Evolutionary conservation across 176 grass and related monocot genomes (phyloP).

Genomic region (Zea luxurians): DNA sequence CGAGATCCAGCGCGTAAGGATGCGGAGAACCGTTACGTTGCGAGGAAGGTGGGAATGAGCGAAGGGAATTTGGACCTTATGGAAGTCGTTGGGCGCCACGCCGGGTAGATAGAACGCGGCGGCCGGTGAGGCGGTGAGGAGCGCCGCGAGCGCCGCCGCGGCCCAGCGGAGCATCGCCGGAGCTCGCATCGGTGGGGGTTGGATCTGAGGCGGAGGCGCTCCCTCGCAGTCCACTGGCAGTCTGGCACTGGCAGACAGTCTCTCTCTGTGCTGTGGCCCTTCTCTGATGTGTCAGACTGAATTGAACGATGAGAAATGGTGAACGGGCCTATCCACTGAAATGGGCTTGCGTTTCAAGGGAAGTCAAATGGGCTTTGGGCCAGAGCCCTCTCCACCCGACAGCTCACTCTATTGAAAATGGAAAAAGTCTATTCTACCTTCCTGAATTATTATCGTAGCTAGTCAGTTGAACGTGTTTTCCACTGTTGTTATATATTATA

Average conservation of each 20-base stretch:
- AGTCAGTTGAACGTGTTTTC: too few relatives aligned
- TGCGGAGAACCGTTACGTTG: not conserved
- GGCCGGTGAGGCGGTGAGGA: conserved; percentile 19
- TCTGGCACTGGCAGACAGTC: not conserved
- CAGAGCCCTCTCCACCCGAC: too few relatives aligned
- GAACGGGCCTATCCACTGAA: not conserved
- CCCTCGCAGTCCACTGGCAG: not conserved
- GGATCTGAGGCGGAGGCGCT: conserved; percentile 14
- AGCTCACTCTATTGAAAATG: too few relatives aligned
- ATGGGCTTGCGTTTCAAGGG: not conserved
- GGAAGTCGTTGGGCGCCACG: conserved; percentile 43
- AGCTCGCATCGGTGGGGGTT: not conserved
- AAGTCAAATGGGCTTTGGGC: not conserved
- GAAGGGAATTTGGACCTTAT: conserved; percentile 15
- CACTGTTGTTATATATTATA: too few relatives aligned
- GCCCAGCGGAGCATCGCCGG: conserved; percentile 38
- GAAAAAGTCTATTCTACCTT: too few relatives aligned
- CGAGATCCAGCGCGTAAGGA: conserved; percentile 10
- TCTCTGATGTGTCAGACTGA: not conserved
- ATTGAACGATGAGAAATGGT: not conserved
- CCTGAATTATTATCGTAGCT: too few relatives aligned
- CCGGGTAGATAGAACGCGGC: conserved; percentile 43
- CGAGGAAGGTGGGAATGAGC: too few relatives aligned
- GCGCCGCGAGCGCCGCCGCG: not conserved
- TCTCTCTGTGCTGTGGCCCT: not conserved